Evolutionary conservation across 2,329 filamentous ascomycete genomes (phyloP), one percentile per base, ranked within the genome.

Genomic region (Curvularia spicifera): DNA sequence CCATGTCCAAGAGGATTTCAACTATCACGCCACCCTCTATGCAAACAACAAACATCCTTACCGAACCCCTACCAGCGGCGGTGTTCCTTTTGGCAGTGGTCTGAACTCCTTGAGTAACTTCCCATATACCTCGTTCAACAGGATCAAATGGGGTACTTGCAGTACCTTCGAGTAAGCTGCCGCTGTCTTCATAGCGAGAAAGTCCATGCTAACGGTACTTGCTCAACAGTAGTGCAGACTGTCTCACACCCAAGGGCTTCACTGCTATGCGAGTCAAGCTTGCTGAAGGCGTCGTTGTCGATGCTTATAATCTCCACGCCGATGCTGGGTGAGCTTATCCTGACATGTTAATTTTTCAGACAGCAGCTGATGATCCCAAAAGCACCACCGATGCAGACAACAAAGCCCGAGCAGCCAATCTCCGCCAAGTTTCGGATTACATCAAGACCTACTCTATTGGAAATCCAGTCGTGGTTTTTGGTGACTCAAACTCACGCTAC

Each of bases 1-100:
- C 69, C 81, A 90, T 63, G 78, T 88, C 13, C 88, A 90, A 71
- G 88, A 89, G 79, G 86, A 89, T 71, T 89, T 89, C 79, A 88
- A 88, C 76, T 90, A 85, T 73, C 87, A 90, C 48, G 67, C 67
- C 10, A 80, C 81, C 56, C 82, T 90, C 63, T 90, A 89, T 74
- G 78, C 78, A 9, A 84, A 83, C 13, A 85, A 87, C 71, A 81
- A 79, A 43, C 86, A 88, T 66, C 79, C 84, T 3, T 82, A 84
- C 73, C 82, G 87, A 53, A 89, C 87, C 1, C 72, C 85, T 0
- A 90, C 87, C 2, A 87, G 85, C 5, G 87, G 88, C n/a, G 85
- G 85, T 24, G 87, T 86, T 0, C 82, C 79, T 0, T 81, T 90
- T 63, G 88, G 88, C 9, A 84, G 81, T 50, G 88, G 88, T 1